Evolutionary conservation across 148 eudicot genomes (phyloP), one percentile per base, ranked within the genome.

Genomic region (Cornus controversa): DNA sequence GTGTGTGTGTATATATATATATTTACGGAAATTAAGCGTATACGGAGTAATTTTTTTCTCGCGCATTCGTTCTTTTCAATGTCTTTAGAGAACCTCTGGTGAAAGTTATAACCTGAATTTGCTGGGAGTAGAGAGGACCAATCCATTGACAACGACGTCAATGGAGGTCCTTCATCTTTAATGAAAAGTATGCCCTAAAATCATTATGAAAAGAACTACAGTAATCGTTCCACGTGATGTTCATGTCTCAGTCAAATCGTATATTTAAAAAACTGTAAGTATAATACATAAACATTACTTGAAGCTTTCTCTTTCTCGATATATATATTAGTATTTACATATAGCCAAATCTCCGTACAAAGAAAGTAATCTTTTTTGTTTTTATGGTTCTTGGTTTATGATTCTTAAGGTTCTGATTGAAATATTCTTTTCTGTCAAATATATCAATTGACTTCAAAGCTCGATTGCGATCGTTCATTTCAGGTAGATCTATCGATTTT

Each of bases 401-500:
- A 29, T 29, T 29, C 34, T 29, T 29, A 29, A 1, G 34, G 34
- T 29, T 29, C 34, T 29, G 34, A 29, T 29, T 29, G 34, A 29
- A 29, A 29, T 29, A 29, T 29, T 29, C 3, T 29, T 1, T 29
- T 29, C 34, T 28, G 37, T 15, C 27, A 63, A 25, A 37, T 25
- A 22, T 22, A 27, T 72, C 40, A 29, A 18, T 20, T 72, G 65
- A 22, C 37, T 53, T 53, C 65, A 20, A 62, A 27, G 75, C 25
- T 28, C 26, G 16, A 54, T 22, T 20, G 42, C 15, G 65, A 54
- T 53, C 42, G 34, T 16, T 28, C 64, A 10, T 72, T 54, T 27
- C 65, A 34, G 74, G 79, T 77, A 23, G 8, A 77, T 69, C n/a
- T 69, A 16, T 26, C 4, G 24, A 24, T 54, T 69, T 27, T 69